Evolutionary conservation across 2,329 filamentous ascomycete species (phyloP).

Genomic region (Coniochaeta sp.): DNA sequence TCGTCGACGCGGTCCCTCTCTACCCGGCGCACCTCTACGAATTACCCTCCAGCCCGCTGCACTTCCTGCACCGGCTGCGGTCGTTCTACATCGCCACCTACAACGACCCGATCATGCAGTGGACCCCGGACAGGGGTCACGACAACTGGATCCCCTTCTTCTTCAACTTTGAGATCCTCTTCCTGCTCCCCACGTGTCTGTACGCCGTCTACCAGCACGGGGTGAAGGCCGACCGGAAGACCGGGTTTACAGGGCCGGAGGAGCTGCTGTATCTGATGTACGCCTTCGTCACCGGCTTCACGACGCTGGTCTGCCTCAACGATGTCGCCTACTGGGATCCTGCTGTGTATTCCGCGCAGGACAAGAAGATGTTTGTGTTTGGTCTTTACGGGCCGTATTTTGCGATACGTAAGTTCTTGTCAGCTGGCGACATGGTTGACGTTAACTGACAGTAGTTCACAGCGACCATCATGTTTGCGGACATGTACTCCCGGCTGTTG

Average conservation of each 20-base stretch:
- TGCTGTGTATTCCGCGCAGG: slow-evolving; percentile 30
- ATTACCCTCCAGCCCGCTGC: slow-evolving; percentile 33
- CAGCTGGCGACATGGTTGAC: not conserved
- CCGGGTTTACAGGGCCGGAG: slow-evolving; percentile 25
- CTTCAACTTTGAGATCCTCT: slow-evolving; percentile 40
- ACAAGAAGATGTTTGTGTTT: slow-evolving; percentile 39
- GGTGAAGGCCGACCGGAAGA: slow-evolving; percentile 7
- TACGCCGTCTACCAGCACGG: slow-evolving; percentile 38
- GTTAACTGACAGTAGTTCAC: not conserved
- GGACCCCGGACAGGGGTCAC: slow-evolving; percentile 21
- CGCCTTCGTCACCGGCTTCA: slow-evolving; percentile 42
- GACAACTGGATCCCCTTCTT: slow-evolving; percentile 45
- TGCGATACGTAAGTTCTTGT: slow-evolving; percentile 42
- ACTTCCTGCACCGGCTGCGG: slow-evolving; percentile 38
- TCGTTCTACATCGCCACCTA: slow-evolving; percentile 37
- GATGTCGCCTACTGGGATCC: slow-evolving; percentile 43
- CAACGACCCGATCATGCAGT: slow-evolving; percentile 46
- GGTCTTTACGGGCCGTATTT: slow-evolving; percentile 45
- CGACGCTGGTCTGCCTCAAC: slow-evolving; percentile 42
- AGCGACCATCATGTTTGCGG: slow-evolving; percentile 43
- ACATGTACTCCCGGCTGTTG: slow-evolving; percentile 48
- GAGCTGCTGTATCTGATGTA: slow-evolving; percentile 47
- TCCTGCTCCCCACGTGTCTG: slow-evolving; percentile 41
- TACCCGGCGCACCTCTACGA: slow-evolving; percentile 42
- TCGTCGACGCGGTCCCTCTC: slow-evolving; percentile 45